Conservation (phyloP, 805 yeast species). For the Ogataea methanolica region DNA sequence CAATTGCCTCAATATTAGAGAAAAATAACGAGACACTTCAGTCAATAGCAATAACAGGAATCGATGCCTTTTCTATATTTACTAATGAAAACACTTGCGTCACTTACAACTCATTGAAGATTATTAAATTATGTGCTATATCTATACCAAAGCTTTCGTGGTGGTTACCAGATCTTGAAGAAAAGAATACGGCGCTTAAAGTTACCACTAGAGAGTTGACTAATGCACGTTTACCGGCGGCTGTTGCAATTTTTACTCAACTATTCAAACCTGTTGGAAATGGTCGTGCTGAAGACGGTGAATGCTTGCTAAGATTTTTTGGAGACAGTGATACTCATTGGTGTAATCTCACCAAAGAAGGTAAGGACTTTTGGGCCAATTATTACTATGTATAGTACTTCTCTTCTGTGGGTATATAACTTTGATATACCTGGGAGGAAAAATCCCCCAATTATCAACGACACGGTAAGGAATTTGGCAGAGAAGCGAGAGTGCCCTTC, state of each 20-base stretch:
- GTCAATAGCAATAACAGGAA: slow-evolving; percentile 16
- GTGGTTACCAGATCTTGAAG: slow-evolving; percentile 22
- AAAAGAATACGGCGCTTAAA: slow-evolving; percentile 3
- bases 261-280: slow-evolving; percentile 27
- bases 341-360: slow-evolving; percentile 17
- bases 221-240: slow-evolving; percentile 13
- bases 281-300: slow-evolving; percentile 8
- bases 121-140: slow-evolving; percentile 14
- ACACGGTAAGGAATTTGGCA: no score
- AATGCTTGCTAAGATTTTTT: slow-evolving; percentile 17
- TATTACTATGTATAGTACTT: slow-evolving; percentile 9
- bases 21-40: slow-evolving; percentile 10
- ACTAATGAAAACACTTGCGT: slow-evolving; percentile 1
- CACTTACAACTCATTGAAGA: slow-evolving; percentile 9
- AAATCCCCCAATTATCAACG: not conserved
- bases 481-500: no score
- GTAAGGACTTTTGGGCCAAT: slow-evolving; percentile 11
- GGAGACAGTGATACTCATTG: slow-evolving; percentile 17
- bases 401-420: not conserved
- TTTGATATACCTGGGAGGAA: not conserved
- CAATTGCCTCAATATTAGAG: slow-evolving; percentile 12
- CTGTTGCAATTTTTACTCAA: slow-evolving; percentile 26
- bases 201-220: not conserved
- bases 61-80: slow-evolving; percentile 21
- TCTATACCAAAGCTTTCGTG: slow-evolving; percentile 20